These are phyloP conservation scores for Fraxinus floribunda DNA, from an alignment of 305 asterid species.

Conservation along the genomic window DNA sequence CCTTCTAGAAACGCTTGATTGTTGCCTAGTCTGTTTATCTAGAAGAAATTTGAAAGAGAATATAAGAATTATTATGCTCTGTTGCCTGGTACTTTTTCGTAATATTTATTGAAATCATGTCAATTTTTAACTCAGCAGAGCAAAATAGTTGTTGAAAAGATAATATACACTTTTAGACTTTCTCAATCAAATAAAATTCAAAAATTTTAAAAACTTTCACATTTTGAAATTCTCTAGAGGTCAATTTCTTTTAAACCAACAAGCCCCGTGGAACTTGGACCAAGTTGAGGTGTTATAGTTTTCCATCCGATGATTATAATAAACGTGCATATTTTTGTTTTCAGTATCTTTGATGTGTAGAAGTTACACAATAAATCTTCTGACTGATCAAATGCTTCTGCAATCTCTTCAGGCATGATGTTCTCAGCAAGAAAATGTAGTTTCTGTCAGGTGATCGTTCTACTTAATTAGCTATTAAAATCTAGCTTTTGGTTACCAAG, in stretches of 20 bases:
- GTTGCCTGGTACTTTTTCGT: neutral
- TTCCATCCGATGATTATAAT: neutral
- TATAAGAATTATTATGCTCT: neutral
- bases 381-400: neutral
- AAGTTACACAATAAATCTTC: neutral
- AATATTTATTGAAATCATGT: neutral
- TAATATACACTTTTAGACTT: neutral
- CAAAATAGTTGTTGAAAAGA: neutral
- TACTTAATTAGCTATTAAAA: neutral
- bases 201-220: neutral
- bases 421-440: neutral
- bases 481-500: conserved; percentile 2
- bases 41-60: neutral
- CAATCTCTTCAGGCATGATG: neutral
- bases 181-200: neutral
- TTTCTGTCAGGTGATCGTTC: conserved; percentile 3
- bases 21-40: neutral
- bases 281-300: neutral
- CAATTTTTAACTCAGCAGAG: neutral
- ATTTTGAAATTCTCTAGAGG: neutral
- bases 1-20: conserved; percentile 36
- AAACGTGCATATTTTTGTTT: neutral
- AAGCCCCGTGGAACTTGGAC: neutral
- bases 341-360: neutral
- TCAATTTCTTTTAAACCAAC: neutral